Conservation (phyloP, 2,329 filamentous ascomycete genomes). For the Penicillium aurantiogriseum region DNA sequence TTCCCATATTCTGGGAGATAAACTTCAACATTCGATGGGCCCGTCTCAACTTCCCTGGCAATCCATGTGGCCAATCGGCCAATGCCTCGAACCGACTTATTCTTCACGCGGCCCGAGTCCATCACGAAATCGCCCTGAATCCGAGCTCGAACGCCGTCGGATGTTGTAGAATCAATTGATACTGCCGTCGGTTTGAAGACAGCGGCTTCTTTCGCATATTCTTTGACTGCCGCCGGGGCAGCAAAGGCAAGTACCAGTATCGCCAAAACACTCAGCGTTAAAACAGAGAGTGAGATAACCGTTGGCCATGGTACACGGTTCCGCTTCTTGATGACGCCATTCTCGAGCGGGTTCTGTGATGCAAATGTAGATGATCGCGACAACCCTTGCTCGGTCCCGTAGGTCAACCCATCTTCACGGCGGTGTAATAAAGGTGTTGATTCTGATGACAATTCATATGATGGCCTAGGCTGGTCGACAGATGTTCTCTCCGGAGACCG, state of each 20-base stretch:
- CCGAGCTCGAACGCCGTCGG: constrained; percentile 72
- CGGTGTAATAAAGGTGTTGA: constrained; percentile 44
- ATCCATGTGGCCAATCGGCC: constrained; percentile 79
- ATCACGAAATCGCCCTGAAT: constrained; percentile 80
- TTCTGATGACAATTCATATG: constrained; percentile 42
- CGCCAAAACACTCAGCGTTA: constrained; percentile 62
- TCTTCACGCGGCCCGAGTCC: constrained; percentile 72
- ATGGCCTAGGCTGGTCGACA: constrained; percentile 18
- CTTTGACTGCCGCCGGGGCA: constrained; percentile 73
- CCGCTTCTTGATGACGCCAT: constrained; percentile 19
- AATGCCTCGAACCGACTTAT: constrained; percentile 68
- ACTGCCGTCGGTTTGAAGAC: constrained; percentile 80
- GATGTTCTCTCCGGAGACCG: constrained; percentile 16
- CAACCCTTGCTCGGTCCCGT: constrained; percentile 30
- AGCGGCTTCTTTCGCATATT: constrained; percentile 80
- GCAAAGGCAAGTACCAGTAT: constrained; percentile 81
- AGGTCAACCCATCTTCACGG: constrained; percentile 34
- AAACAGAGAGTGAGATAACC: constrained; percentile 66
- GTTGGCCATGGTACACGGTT: constrained; percentile 67
- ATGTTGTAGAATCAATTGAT: constrained; percentile 80
- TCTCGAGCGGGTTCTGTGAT: constrained; percentile 21
- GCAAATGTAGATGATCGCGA: constrained; percentile 21
- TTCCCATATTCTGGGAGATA: constrained; percentile 81
- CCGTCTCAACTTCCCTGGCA: constrained; percentile 71
- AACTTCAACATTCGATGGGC: constrained; percentile 69